Evolutionary conservation across 2,329 filamentous ascomycete species (phyloP).

Genomic region (Aspergillus novoparasiticus): DNA sequence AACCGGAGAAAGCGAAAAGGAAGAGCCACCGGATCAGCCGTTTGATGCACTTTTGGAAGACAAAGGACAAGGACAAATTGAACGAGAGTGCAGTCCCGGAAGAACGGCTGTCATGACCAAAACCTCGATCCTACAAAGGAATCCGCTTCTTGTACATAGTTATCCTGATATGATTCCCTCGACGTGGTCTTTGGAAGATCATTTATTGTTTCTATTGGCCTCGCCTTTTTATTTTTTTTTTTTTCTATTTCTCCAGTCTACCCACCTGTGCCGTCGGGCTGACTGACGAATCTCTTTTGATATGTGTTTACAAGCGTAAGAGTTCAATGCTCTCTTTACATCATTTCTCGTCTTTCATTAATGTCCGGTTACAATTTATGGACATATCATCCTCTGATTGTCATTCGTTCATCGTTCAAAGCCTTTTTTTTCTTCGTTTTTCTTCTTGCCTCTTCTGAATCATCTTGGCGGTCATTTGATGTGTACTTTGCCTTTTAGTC

Average conservation of each 20-base stretch:
- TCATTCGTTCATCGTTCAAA: slow-evolving; percentile 29
- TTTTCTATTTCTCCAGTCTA: slow-evolving; percentile 26
- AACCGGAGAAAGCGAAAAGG: slow-evolving; percentile 44
- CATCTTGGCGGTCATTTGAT: slow-evolving; percentile 8
- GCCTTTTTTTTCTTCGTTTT: slow-evolving; percentile 17
- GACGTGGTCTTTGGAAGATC: slow-evolving; percentile 24
- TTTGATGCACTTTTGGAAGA: slow-evolving; percentile 53
- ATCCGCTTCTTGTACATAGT: slow-evolving; percentile 17
- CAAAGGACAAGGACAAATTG: slow-evolving; percentile 47
- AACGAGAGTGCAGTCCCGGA: slow-evolving; percentile 21
- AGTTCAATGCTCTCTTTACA: slow-evolving; percentile 34
- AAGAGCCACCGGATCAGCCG: slow-evolving; percentile 50
- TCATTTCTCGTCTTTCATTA: slow-evolving; percentile 38
- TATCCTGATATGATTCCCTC: slow-evolving; percentile 23
- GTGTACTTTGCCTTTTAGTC: slow-evolving; percentile 9
- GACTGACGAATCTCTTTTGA: slow-evolving; percentile 41
- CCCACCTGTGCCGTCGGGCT: slow-evolving; percentile 21
- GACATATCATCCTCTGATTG: slow-evolving; percentile 25
- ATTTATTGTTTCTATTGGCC: slow-evolving; percentile 8
- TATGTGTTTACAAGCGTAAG: slow-evolving; percentile 31
- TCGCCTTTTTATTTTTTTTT: slow-evolving; percentile 13
- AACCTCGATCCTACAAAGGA: slow-evolving; percentile 19
- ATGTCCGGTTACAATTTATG: slow-evolving; percentile 32
- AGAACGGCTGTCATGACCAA: slow-evolving; percentile 28
- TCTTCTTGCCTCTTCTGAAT: slow-evolving; percentile 14